These are phyloP conservation scores for Camellia oleifera DNA, from an alignment of 179 eudicot species.

Conservation along the genomic window DNA sequence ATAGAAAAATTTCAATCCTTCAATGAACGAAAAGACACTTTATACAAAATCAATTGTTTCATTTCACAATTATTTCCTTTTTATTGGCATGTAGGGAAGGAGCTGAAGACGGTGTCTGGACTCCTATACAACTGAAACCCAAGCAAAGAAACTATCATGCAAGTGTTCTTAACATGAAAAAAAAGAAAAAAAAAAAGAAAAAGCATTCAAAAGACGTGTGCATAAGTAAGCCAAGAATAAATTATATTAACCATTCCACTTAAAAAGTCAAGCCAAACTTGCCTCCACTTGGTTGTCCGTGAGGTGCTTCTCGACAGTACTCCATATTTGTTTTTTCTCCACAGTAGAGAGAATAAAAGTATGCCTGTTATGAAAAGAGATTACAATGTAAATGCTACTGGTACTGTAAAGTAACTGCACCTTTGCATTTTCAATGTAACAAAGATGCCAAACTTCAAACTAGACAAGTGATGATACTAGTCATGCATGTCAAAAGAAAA, in stretches of 20 bases:
- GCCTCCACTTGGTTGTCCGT: slow-evolving; percentile 94
- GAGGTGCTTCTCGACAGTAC: slow-evolving; percentile 74
- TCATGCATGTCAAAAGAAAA: background rate
- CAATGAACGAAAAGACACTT: too few species aligned
- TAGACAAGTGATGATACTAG: background rate
- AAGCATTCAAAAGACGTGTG: background rate
- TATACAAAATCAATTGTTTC: too few species aligned
- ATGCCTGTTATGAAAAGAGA: slow-evolving; percentile 52
- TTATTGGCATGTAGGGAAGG: too few species aligned
- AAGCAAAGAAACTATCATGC: background rate
- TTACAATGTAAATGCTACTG: background rate
- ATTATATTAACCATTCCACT: slow-evolving; percentile 4
- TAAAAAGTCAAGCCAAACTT: slow-evolving; percentile 27
- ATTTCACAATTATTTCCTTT: too few species aligned
- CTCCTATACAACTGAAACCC: too few species aligned
- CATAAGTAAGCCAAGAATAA: background rate
- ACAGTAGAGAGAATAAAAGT: slow-evolving; percentile 60
- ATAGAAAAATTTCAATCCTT: too few species aligned
- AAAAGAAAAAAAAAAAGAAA: background rate
- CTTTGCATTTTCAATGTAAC: background rate
- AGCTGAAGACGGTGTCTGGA: too few species aligned
- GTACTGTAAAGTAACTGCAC: background rate
- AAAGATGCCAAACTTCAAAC: slow-evolving; percentile 7
- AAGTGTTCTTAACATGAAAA: background rate
- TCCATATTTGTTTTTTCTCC: slow-evolving; percentile 84